phyloP scores from a whole-genome alignment of 2,329 filamentous ascomycete genomes.

The Fusarium nisikadoi region DNA sequence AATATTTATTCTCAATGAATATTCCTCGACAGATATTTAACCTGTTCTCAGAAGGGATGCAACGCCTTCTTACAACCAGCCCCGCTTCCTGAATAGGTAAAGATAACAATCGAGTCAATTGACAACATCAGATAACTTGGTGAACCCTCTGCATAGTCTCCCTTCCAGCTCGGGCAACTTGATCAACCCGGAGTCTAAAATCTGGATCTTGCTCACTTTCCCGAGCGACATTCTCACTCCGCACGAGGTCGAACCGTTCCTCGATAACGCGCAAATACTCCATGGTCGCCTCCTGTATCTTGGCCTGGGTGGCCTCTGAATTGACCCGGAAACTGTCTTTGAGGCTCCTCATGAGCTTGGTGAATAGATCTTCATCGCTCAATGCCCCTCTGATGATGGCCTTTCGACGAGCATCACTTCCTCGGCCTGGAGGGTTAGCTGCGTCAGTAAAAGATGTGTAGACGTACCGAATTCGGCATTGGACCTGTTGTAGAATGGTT shows the following conservation, averaged over 20 bases:
- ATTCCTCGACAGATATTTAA: no score
- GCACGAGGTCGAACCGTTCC: slow-evolving; percentile 50
- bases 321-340: slow-evolving; percentile 35
- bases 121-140: background rate
- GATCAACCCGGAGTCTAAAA: slow-evolving; percentile 48
- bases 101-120: background rate
- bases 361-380: slow-evolving; percentile 44
- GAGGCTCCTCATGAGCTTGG: slow-evolving; percentile 44
- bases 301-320: slow-evolving; percentile 35
- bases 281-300: slow-evolving; percentile 25
- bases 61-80: slow-evolving; percentile 28
- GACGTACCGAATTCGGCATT: slow-evolving; percentile 48
- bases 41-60: slow-evolving; percentile 5
- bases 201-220: slow-evolving; percentile 52
- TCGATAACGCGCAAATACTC: slow-evolving; percentile 44
- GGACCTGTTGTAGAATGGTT: slow-evolving; percentile 47
- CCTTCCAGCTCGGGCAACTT: background rate
- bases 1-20: no score
- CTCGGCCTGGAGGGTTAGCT: slow-evolving; percentile 42
- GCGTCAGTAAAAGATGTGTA: fast-evolving
- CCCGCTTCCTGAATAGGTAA: slow-evolving; percentile 18
- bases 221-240: slow-evolving; percentile 50
- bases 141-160: slow-evolving; percentile 11
- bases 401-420: slow-evolving; percentile 49
- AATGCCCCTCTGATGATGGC: slow-evolving; percentile 47